Evolutionary conservation across 208 protist genomes (phyloP).

Genomic region (Leishmania amazonensis): DNA sequence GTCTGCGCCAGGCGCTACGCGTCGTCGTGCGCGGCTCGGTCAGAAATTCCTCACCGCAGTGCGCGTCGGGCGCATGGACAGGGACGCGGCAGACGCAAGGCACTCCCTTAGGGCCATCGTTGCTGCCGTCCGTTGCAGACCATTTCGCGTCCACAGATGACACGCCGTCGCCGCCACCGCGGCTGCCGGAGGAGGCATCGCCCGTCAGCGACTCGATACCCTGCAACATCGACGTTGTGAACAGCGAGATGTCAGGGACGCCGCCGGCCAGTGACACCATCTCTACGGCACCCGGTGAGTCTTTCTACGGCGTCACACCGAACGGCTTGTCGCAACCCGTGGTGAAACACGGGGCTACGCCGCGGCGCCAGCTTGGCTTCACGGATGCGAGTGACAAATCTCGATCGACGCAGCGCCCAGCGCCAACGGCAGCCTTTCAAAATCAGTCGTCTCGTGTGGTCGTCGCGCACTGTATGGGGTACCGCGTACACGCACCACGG

Average conservation of each 20-base stretch:
- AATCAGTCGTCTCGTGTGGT: not conserved
- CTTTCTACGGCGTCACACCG: not conserved
- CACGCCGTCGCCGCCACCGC: not conserved
- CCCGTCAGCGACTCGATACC: not conserved
- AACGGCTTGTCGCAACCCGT: not conserved
- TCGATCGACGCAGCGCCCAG: not conserved
- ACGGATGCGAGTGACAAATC: not conserved
- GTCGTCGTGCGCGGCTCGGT: constrained; percentile 16
- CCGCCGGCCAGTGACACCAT: not conserved
- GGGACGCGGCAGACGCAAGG: not conserved
- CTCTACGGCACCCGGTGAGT: not conserved
- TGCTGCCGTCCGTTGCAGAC: not conserved
- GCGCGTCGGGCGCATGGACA: not conserved
- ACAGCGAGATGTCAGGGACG: not conserved
- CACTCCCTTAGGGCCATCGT: not conserved
- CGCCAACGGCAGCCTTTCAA: not conserved
- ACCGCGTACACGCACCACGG: constrained; percentile 6
- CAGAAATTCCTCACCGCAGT: not conserved
- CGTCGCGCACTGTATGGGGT: constrained; percentile 11
- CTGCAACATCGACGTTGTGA: not conserved
- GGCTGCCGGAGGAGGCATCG: not conserved
- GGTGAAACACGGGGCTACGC: not conserved
- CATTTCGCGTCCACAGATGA: not conserved
- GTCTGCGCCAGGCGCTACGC: constrained; percentile 33
- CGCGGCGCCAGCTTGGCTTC: constrained; percentile 10